These are phyloP conservation scores for Candida parachauliodes DNA, from an alignment of 805 yeast genomes.

Conservation along the genomic window DNA sequence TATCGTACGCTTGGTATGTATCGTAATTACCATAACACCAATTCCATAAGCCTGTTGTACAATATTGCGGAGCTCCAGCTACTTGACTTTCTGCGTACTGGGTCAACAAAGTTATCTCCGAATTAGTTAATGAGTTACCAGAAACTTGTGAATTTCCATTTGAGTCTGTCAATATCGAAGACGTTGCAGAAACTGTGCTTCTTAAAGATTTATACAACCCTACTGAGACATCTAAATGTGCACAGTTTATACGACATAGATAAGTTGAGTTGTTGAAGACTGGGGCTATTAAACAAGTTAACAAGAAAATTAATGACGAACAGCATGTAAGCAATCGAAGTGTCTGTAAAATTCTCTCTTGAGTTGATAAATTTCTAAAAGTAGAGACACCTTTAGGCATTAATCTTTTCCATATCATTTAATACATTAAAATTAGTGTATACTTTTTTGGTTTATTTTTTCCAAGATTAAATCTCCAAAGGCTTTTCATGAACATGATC, in stretches of 20 bases:
- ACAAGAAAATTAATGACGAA: conserved; percentile 15
- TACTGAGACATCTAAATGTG: conserved; percentile 48
- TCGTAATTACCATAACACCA: conserved; percentile 46
- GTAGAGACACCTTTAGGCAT: neutral
- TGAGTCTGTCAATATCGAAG: conserved; percentile 14
- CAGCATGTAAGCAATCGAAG: conserved; percentile 21
- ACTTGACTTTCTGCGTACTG: conserved; percentile 46
- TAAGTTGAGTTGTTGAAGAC: conserved; percentile 15
- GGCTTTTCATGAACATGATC: too few species aligned
- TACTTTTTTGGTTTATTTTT: neutral
- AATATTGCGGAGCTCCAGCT: conserved; percentile 46
- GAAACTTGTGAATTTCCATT: neutral
- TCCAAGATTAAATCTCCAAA: too few species aligned
- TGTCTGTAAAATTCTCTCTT: conserved; percentile 22
- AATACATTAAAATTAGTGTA: too few species aligned
- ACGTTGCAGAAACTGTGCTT: conserved; percentile 23
- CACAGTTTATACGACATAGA: conserved; percentile 43
- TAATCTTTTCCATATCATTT: neutral
- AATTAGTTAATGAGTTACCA: conserved; percentile 40
- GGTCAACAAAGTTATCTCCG: conserved; percentile 44
- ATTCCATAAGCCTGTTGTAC: conserved; percentile 36
- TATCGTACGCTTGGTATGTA: conserved; percentile 12
- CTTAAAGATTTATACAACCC: conserved; percentile 50
- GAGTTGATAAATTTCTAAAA: conserved; percentile 22
- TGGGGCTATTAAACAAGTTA: conserved; percentile 27